These are phyloP conservation scores for Parietaria judaica DNA, from an alignment of 306 rosid species.

Conservation along the genomic window DNA sequence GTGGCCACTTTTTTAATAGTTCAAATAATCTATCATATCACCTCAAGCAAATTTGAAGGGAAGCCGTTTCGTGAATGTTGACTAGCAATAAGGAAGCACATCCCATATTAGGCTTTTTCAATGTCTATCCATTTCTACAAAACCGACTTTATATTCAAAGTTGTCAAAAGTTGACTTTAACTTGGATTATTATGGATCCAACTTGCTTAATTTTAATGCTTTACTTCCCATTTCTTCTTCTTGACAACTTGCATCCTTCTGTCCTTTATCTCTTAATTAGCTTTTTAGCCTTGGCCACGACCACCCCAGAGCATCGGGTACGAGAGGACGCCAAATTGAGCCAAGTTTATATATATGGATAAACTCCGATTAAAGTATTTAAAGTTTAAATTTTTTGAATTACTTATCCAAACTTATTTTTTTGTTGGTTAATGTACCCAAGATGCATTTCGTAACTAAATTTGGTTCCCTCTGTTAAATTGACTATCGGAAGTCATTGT, in stretches of 20 bases:
- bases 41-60: background rate
- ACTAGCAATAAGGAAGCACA: slow-evolving; percentile 14
- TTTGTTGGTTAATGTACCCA: too few relatives aligned
- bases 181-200: background rate
- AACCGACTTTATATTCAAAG: background rate
- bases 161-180: slow-evolving; percentile 1
- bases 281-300: background rate
- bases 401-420: too few relatives aligned
- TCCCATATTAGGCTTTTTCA: background rate
- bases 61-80: slow-evolving; percentile 1
- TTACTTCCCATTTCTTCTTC: background rate
- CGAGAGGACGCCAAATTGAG: too few relatives aligned
- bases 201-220: background rate
- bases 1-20: background rate
- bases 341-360: too few relatives aligned
- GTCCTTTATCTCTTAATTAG: background rate
- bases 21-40: too few relatives aligned
- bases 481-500: too few relatives aligned
- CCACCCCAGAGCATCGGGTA: too few relatives aligned
- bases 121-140: slow-evolving; percentile 9
- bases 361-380: too few relatives aligned
- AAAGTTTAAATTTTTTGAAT: too few relatives aligned
- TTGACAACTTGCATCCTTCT: background rate
- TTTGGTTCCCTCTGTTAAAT: too few relatives aligned
- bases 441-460: too few relatives aligned